Evolutionary conservation across 805 yeast genomes (phyloP).

Genomic region (Naumovozyma dairenensis): DNA sequence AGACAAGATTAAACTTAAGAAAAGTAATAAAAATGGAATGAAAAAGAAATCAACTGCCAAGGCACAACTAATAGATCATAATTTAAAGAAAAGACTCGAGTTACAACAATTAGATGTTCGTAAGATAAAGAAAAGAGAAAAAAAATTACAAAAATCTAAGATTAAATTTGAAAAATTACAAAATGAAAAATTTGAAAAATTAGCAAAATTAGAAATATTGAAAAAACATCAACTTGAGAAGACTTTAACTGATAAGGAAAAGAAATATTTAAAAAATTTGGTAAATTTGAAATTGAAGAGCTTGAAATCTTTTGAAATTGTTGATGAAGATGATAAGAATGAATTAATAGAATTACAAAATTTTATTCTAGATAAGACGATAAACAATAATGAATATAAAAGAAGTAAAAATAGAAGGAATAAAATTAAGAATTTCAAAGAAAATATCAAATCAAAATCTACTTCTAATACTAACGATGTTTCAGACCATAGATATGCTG

Average conservation of each 20-base stretch:
- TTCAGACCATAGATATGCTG: slow-evolving; percentile 35
- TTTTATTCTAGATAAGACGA: slow-evolving; percentile 37
- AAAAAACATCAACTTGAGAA: slow-evolving; percentile 26
- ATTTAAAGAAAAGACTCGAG: slow-evolving; percentile 26
- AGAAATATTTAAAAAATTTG: slow-evolving; percentile 27
- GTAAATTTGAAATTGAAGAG: slow-evolving; percentile 31
- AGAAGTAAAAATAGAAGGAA: slow-evolving; percentile 26
- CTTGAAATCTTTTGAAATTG: slow-evolving; percentile 35
- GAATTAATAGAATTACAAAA: slow-evolving; percentile 36
- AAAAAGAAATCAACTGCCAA: slow-evolving; percentile 20
- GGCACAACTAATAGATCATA: slow-evolving; percentile 33
- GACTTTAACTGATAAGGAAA: slow-evolving; percentile 28
- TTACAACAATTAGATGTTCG: slow-evolving; percentile 29
- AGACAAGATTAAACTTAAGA: slow-evolving; percentile 9
- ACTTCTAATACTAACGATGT: slow-evolving; percentile 10
- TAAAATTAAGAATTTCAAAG: slow-evolving; percentile 25
- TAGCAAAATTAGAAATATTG: slow-evolving; percentile 29
- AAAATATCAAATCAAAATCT: slow-evolving; percentile 12
- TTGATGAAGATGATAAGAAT: slow-evolving; percentile 28
- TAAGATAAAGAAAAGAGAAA: slow-evolving; percentile 30
- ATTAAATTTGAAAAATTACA: slow-evolving; percentile 13
- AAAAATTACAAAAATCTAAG: slow-evolving; percentile 22
- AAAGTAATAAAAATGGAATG: slow-evolving; percentile 4
- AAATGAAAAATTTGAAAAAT: slow-evolving; percentile 19
- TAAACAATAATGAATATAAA: slow-evolving; percentile 26